Conservation (phyloP, 176 grass and related monocot genomes). For the Musa schizocarpa region DNA sequence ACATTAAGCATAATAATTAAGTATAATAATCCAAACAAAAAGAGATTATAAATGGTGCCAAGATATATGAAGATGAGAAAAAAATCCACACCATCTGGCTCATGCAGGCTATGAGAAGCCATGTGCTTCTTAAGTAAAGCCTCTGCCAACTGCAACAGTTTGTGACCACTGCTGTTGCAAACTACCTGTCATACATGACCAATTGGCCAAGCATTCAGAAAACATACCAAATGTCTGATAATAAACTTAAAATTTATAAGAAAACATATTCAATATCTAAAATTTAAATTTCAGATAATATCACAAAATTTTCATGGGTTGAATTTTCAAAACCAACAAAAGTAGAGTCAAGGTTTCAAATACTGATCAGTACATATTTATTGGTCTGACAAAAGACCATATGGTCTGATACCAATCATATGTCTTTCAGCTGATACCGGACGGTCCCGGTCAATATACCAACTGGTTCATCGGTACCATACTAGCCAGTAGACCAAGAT, state of each 20-base stretch:
- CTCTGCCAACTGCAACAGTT: slow-evolving; percentile 18
- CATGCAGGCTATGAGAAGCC: slow-evolving; percentile 18
- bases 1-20: slow-evolving; percentile 25
- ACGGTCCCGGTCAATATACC: too few species aligned
- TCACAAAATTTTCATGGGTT: too few species aligned
- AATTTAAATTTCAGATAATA: neutral
- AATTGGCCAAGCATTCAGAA: neutral
- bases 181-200: neutral
- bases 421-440: too few species aligned
- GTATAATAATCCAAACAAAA: neutral
- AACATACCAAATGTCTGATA: neutral
- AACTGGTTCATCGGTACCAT: too few species aligned
- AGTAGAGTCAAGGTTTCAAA: too few species aligned
- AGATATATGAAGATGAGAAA: neutral
- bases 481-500: too few species aligned
- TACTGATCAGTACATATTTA: too few species aligned
- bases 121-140: slow-evolving; percentile 22
- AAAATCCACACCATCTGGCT: slow-evolving; percentile 15
- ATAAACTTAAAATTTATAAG: neutral
- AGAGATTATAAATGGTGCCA: neutral
- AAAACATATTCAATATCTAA: neutral
- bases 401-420: too few species aligned
- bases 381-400: too few species aligned
- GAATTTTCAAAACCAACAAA: too few species aligned
- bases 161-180: neutral